Conservation (phyloP, 148 eudicot species). For the Chenopodium album region DNA sequence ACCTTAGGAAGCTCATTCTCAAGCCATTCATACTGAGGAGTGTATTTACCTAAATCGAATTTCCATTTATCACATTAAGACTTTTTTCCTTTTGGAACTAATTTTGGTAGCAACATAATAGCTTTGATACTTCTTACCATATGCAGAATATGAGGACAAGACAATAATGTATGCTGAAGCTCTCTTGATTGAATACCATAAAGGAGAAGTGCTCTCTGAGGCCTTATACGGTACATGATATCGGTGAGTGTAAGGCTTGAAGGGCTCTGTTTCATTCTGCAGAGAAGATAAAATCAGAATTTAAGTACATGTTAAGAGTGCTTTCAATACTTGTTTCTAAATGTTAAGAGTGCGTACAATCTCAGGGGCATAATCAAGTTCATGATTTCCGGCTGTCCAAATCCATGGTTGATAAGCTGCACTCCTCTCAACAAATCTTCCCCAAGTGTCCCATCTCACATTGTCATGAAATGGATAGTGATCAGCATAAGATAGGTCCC, state of each 20-base stretch:
- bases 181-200: conserved; percentile 53
- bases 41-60: conserved; percentile 26
- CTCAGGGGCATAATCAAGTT: conserved; percentile 55
- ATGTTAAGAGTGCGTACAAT: conserved; percentile 36
- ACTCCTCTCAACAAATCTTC: conserved; percentile 53
- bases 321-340: not conserved
- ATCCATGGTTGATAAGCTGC: conserved; percentile 71
- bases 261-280: conserved; percentile 48
- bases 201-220: conserved; percentile 39
- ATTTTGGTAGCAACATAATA: not conserved
- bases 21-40: conserved; percentile 35
- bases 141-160: conserved; percentile 46
- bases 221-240: conserved; percentile 43
- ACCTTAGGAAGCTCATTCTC: conserved; percentile 28
- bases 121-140: conserved; percentile 25
- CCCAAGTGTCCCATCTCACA: conserved; percentile 65
- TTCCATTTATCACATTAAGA: not conserved
- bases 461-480: conserved; percentile 40
- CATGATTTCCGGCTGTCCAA: conserved; percentile 71
- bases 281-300: not conserved
- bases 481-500: conserved; percentile 36
- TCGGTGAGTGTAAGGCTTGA: conserved; percentile 45
- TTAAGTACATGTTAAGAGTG: not conserved
- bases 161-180: conserved; percentile 44
- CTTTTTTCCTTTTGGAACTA: not conserved